Base-by-base conservation (phyloP, 1,284 basidiomycete species). In the Exsudoporus floridanus region DNA sequence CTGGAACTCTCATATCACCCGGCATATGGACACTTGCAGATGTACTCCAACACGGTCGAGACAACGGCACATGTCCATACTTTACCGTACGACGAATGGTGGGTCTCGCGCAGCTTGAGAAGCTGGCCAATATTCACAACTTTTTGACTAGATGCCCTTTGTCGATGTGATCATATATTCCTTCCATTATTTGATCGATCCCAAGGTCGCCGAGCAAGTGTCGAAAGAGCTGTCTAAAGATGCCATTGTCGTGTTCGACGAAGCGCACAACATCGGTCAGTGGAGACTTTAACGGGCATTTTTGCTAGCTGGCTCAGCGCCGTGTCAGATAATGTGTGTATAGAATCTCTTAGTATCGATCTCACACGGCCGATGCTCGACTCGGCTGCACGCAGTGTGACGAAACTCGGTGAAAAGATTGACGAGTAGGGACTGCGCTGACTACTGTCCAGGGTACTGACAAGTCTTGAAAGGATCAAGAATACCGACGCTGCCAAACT, bases 351-450 rank as follows among this genome's bases (percentile, higher is more conserved):
- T 40, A 97, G 94, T 56, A 98, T 99, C 62, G 97, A 99, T 69
- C 77, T 99, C 44, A 99, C 96, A n/a, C 79, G 97, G 35, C 97
- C 97, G 0, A 99, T 99, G 92, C 79, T 99, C 27, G 97, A 99
- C 65, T 92, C 93, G 8, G 97, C 97, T 2, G 83, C 88, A 4
- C 81, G 95, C 59, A 98, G 94, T 70, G 90, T 98, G 16, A 82
- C 81, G 25, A 92, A 86, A 68, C 80, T 99, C 2, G 85, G 87
- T 6, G 94, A 98, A 57, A 91, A 92, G 69, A 96, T 99, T 50
- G 93, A 96, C 60, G 94, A 98, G 91, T 93, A 63, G 59, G 85
- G 64, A n/a, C 27, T 12, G 19, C 49, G 25, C 19, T 49, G 50
- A 8, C 14, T 23, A 16, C 33, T 27, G 12, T 34, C 35, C 9